Conservation (phyloP, 2,329 filamentous ascomycete genomes). For the Zymoseptoria ardabiliae region DNA sequence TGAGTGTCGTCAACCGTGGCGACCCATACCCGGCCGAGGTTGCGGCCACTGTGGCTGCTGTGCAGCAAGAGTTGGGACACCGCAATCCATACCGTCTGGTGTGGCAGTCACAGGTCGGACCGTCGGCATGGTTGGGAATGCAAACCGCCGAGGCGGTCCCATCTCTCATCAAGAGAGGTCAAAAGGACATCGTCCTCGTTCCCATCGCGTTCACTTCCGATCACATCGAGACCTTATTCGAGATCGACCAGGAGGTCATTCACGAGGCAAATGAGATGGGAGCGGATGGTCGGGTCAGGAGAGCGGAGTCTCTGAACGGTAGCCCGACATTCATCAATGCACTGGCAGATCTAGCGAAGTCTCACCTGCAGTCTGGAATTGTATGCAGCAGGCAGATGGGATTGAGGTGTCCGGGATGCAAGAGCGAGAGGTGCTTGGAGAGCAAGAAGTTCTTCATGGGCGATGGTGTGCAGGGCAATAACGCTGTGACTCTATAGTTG, state of each 20-base stretch:
- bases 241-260: constrained; percentile 91
- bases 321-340: constrained; percentile 84
- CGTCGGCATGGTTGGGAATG: constrained; percentile 88
- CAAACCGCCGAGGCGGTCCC: constrained; percentile 86
- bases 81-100: constrained; percentile 87
- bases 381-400: constrained; percentile 80
- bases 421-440: constrained; percentile 77
- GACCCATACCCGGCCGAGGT: constrained; percentile 95
- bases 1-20: constrained; percentile 93
- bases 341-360: constrained; percentile 76
- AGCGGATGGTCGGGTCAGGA: constrained; percentile 60
- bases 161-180: constrained; percentile 80
- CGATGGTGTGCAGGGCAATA: constrained; percentile 24
- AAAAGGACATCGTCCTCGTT: constrained; percentile 83
- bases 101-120: constrained; percentile 97
- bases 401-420: constrained; percentile 86
- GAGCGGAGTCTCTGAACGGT: constrained; percentile 86
- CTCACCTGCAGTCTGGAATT: constrained; percentile 64
- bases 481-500: constrained; percentile 23
- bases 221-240: constrained; percentile 94
- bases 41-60: constrained; percentile 87
- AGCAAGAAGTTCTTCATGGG: constrained; percentile 58
- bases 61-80: constrained; percentile 86
- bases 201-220: constrained; percentile 98
- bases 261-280: constrained; percentile 72